phyloP scores from a whole-genome alignment of 768 basidiomycete genomes.

The Grammothele lineata region DNA sequence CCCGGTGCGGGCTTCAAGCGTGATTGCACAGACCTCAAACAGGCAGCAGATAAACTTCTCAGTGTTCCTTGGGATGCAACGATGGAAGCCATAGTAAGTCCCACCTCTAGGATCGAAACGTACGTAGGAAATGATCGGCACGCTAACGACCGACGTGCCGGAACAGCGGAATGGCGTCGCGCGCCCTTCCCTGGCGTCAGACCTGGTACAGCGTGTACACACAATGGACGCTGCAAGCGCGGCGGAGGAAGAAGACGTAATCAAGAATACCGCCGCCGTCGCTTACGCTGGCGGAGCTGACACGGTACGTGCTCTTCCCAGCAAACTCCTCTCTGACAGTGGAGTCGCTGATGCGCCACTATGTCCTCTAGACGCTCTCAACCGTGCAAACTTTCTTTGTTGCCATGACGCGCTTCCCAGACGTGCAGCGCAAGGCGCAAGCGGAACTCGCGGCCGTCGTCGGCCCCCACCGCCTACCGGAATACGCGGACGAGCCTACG shows the following conservation, averaged over 20 bases:
- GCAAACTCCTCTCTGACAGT: neutral
- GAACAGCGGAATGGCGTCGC: neutral
- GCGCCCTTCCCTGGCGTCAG: neutral
- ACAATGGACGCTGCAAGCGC: neutral
- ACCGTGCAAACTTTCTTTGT: conserved; percentile 20
- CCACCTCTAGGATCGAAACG: neutral
- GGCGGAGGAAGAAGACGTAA: neutral
- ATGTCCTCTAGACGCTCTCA: conserved; percentile 16
- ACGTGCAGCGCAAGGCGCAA: conserved; percentile 22
- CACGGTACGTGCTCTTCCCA: neutral
- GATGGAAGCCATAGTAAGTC: conserved; percentile 11
- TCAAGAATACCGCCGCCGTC: neutral
- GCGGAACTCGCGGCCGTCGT: conserved; percentile 24
- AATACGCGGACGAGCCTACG: conserved; percentile 2
- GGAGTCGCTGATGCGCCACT: neutral
- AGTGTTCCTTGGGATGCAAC: conserved; percentile 12
- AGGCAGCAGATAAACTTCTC: neutral
- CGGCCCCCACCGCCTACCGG: conserved; percentile 12
- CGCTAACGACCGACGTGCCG: neutral
- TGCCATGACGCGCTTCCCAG: conserved; percentile 24
- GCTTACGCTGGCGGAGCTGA: neutral
- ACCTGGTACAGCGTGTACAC: neutral
- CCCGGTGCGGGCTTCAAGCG: conserved; percentile 18
- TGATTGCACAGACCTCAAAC: conserved; percentile 2
- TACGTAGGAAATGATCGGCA: too few relatives aligned